Percentiles rank a stretch among this genome's conserved stretches.
phyloP scores from a whole-genome alignment of 139 green algal genomes.

The Chlamydomonas eustigma region DNA sequence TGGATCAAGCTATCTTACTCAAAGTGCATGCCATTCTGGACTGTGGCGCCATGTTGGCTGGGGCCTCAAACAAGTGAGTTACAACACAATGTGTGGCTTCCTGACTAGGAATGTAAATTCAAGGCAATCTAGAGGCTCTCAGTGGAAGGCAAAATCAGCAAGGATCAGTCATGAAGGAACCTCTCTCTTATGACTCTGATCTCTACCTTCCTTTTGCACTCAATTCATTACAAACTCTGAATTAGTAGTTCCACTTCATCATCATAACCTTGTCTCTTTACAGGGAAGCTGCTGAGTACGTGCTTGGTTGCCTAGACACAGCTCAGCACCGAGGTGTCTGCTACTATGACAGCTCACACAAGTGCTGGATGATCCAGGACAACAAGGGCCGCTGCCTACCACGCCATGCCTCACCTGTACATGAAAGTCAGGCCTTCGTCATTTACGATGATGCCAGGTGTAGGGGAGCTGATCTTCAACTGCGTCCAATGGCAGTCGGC shows the following conservation, averaged over 20 bases:
- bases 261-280: too few relatives aligned
- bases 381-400: slow-evolving; percentile 21
- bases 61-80: slow-evolving; percentile 32
- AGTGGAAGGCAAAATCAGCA: too few relatives aligned
- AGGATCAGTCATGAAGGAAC: too few relatives aligned
- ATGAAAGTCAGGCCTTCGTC: slow-evolving; percentile 36
- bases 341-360: neutral
- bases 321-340: neutral
- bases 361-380: slow-evolving; percentile 36
- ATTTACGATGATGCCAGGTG: slow-evolving; percentile 58
- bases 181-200: too few relatives aligned
- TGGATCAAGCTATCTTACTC: too few relatives aligned
- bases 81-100: too few relatives aligned
- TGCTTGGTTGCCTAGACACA: slow-evolving; percentile 10
- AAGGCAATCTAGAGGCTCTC: too few relatives aligned
- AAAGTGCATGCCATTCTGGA: slow-evolving; percentile 50
- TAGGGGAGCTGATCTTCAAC: slow-evolving; percentile 34
- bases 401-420: slow-evolving; percentile 24
- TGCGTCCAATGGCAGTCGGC: slow-evolving; percentile 39
- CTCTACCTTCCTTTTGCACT: too few relatives aligned
- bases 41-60: slow-evolving; percentile 53
- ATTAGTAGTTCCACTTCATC: too few relatives aligned
- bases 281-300: slow-evolving; percentile 23
- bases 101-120: too few relatives aligned
- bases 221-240: too few relatives aligned